Evolutionary conservation across 2,329 filamentous ascomycete genomes (phyloP).

Genomic region (Dendrostoma leiphaemia): DNA sequence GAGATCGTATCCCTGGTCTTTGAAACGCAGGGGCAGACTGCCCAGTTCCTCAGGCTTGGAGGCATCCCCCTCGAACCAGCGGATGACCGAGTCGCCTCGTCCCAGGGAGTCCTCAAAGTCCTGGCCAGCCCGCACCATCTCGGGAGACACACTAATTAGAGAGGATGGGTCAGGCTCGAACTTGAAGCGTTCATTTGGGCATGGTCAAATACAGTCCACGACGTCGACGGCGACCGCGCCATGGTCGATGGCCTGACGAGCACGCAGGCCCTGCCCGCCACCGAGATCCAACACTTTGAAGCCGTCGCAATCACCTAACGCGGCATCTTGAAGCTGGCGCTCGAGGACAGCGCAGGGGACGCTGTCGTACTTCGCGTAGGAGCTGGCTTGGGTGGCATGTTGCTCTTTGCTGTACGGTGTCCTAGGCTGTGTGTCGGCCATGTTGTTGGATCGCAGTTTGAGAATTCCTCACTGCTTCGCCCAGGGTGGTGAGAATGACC

Average conservation of each 20-base stretch:
- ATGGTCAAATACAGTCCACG: constrained; percentile 22
- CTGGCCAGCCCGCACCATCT: constrained; percentile 26
- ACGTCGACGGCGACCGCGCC: constrained; percentile 28
- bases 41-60: constrained; percentile 17
- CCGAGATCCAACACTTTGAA: constrained; percentile 30
- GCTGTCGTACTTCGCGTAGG: constrained; percentile 2
- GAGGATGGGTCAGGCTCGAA: background rate
- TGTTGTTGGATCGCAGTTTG: no score
- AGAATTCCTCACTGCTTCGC: no score
- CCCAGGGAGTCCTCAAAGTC: constrained; percentile 13
- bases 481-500: no score
- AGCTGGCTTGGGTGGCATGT: constrained; percentile 4
- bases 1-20: constrained; percentile 21
- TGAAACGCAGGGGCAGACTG: constrained; percentile 14
- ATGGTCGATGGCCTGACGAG: constrained; percentile 24
- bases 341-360: constrained; percentile 1
- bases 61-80: constrained; percentile 20
- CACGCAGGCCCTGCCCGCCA: constrained; percentile 29
- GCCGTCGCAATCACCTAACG: constrained; percentile 26
- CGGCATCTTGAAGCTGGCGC: constrained; percentile 13
- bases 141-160: constrained; percentile 20
- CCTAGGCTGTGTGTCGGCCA: no score
- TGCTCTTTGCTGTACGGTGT: constrained; percentile 17
- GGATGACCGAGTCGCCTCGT: constrained; percentile 10
- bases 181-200: no score